These are phyloP conservation scores for Candida sojae DNA, from an alignment of 1,139 yeast species.

Conservation along the genomic window DNA sequence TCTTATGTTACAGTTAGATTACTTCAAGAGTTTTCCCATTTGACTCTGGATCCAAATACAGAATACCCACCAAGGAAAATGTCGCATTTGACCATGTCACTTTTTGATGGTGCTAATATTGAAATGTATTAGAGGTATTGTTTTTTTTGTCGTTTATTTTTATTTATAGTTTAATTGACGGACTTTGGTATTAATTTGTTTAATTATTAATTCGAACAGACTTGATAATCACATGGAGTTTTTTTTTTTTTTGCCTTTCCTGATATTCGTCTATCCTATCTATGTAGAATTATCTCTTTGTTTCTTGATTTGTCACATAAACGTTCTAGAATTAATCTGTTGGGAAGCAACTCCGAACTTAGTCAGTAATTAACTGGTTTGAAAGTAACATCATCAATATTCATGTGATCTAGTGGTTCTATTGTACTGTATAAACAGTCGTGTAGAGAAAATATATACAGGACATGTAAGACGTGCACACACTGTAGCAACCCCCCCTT, in stretches of 20 bases:
- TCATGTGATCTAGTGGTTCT: no score
- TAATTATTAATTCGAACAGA: neutral
- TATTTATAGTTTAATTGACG: neutral
- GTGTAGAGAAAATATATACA: no score
- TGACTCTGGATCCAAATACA: constrained; percentile 15
- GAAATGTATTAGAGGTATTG: constrained; percentile 11
- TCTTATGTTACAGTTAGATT: constrained; percentile 47
- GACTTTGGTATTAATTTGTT: neutral
- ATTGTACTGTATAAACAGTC: no score
- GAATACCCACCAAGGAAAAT: constrained; percentile 36
- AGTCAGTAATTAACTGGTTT: no score
- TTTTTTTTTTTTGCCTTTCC: neutral
- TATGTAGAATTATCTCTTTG: neutral
- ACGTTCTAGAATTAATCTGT: no score
- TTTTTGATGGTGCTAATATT: constrained; percentile 25
- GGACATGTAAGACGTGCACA: no score
- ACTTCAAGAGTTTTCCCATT: constrained; percentile 29
- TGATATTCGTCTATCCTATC: neutral
- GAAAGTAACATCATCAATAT: no score
- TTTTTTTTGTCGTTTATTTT: neutral
- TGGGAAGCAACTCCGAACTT: no score
- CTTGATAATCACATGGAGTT: neutral
- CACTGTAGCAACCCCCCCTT: no score
- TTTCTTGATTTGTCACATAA: no score
- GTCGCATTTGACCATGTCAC: constrained; percentile 36